phyloP scores from a whole-genome alignment of 2,329 filamentous ascomycete genomes.

The Chrysoporthe austroafricana region DNA sequence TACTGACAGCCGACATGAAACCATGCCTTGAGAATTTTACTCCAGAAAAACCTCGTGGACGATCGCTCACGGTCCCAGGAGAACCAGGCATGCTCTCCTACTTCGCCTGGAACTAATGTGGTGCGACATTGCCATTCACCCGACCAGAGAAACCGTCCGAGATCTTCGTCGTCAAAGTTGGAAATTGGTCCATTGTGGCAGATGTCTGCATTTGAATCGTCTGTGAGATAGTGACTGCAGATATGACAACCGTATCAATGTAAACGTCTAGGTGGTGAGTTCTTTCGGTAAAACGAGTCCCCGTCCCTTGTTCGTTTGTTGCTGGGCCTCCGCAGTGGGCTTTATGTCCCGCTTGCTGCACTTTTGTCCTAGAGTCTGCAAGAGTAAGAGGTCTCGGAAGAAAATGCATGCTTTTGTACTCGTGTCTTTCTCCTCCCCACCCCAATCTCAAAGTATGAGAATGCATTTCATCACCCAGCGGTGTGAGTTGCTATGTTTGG shows the following conservation, averaged over 20 bases:
- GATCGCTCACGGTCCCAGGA: too few species aligned
- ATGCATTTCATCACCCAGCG: background rate
- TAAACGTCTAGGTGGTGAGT: background rate
- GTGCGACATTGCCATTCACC: too few species aligned
- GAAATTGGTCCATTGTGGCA: background rate
- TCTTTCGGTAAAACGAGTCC: background rate
- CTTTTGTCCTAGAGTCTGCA: background rate
- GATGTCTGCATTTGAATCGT: background rate
- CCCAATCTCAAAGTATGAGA: background rate
- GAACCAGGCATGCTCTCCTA: too few species aligned
- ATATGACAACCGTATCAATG: background rate
- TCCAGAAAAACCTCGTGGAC: too few species aligned
- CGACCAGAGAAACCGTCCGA: too few species aligned
- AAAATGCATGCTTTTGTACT: background rate
- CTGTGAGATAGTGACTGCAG: background rate
- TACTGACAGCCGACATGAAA: too few species aligned
- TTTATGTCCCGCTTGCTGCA: background rate
- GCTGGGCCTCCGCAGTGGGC: background rate
- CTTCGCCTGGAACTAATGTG: too few species aligned
- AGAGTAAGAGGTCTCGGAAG: background rate
- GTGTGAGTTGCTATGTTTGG: constrained; percentile 3
- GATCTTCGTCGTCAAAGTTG: background rate
- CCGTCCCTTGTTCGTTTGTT: background rate
- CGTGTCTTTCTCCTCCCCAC: background rate
- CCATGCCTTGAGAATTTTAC: too few species aligned